Evolutionary conservation across 148 eudicot genomes (phyloP), one percentile per base, ranked within the genome.

Genomic region (Suaeda aralocaspica): DNA sequence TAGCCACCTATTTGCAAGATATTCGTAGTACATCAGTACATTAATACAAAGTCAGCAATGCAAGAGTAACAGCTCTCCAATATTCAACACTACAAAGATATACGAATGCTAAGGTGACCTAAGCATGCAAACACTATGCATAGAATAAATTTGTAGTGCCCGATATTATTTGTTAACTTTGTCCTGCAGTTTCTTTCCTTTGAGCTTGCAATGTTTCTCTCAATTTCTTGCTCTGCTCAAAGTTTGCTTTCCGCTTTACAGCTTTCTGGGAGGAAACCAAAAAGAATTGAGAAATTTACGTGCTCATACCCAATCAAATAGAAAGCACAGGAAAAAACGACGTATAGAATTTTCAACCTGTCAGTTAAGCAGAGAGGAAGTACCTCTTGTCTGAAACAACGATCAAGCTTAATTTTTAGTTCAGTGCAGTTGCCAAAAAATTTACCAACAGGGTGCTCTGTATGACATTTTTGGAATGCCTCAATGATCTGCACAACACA

Each of bases 331-430:
- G 18, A 9, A 46, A 9, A 46, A 30, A 50, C 8, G 66, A 64
- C 1, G n/a, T 52, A 64, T 58, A 66, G 9, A 68, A 0, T 18
- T 61, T 5, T 34, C 24, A 29, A 57, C 6, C 4, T n/a, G 46
- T 28, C 7, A 52, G 28, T 18, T 16, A 66, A 1, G 29, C 36
- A 72, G 80, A 42, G 16, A 41, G 12, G 45, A 58, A 83, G 76
- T 73, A 82, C 96, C 82, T 93, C 96, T 76, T 91, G 89, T 59
- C 98, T 85, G 72, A 93, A 93, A 76, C 98, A 93, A 25, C 83
- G 84, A 57, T 93, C 98, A 53, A 93, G 95, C 82, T 93, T 93
- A 52, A 93, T 77, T 81, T 93, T 93, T 21, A 93, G 90, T 68
- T 87, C 87, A 22, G 98, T 93, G 87, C 98, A 93, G 64, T 84